Conservation (phyloP, 306 rosid genomes). For the Sphenostylis stenocarpa region DNA sequence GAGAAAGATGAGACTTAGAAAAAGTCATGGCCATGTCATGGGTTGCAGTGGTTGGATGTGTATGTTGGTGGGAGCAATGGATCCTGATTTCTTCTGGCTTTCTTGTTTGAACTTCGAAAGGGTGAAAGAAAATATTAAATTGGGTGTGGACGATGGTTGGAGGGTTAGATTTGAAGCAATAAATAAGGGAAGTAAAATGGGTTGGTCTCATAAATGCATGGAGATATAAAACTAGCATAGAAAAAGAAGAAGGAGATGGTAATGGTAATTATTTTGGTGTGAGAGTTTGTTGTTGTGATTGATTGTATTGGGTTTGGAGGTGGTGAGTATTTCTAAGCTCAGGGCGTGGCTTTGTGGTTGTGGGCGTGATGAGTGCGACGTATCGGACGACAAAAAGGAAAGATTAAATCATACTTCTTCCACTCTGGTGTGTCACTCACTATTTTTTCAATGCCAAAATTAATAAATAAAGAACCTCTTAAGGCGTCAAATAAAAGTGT, state of each 20-base stretch:
- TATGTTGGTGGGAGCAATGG: slow-evolving; percentile 27
- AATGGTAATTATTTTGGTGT: slow-evolving; percentile 42
- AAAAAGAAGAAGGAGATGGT: neutral
- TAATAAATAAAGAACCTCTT: too few relatives aligned
- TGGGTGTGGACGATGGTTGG: slow-evolving; percentile 42
- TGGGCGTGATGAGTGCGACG: slow-evolving; percentile 99
- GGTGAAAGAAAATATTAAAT: slow-evolving; percentile 42
- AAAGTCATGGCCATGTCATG: slow-evolving; percentile 7
- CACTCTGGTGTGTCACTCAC: slow-evolving; percentile 29
- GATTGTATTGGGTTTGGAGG: slow-evolving; percentile 17
- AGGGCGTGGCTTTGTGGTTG: slow-evolving; percentile 50
- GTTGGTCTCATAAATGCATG: slow-evolving; percentile 56
- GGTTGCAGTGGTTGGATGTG: slow-evolving; percentile 6
- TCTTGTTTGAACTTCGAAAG: slow-evolving; percentile 29
- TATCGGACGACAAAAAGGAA: slow-evolving; percentile 77
- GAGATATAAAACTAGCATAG: neutral
- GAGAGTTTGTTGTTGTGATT: slow-evolving; percentile 56
- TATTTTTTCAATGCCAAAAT: slow-evolving; percentile 31
- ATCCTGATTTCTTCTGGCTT: slow-evolving; percentile 5
- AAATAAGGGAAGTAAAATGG: slow-evolving; percentile 36
- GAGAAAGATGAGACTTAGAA: slow-evolving; percentile 18
- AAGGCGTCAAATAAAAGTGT: too few relatives aligned
- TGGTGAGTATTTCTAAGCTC: slow-evolving; percentile 39
- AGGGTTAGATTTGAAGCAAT: slow-evolving; percentile 59
- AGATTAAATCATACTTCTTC: slow-evolving; percentile 48